Percentiles rank a stretch among this genome's conserved stretches.
Evolutionary conservation across 192 early-diverging fungal genomes (phyloP).

Genomic region (Paraglomus brasilianum): DNA sequence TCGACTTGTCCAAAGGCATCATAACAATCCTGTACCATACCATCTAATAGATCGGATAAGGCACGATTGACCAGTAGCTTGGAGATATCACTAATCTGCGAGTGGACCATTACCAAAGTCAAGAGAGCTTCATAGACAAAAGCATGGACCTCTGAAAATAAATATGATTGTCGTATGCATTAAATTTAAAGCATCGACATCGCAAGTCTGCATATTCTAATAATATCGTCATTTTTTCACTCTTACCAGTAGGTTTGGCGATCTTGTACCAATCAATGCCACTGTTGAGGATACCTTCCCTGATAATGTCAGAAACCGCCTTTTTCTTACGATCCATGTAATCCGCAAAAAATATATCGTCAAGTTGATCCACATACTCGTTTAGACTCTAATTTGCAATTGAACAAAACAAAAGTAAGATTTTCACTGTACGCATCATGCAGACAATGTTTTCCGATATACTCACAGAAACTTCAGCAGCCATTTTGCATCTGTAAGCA

Average conservation of each 20-base stretch:
- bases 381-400: slow-evolving; percentile 56
- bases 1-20: slow-evolving; percentile 77
- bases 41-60: slow-evolving; percentile 67
- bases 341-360: slow-evolving; percentile 80
- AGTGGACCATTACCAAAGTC: slow-evolving; percentile 84
- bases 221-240: neutral
- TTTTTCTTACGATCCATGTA: slow-evolving; percentile 79
- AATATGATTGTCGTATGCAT: neutral
- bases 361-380: slow-evolving; percentile 73
- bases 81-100: slow-evolving; percentile 83
- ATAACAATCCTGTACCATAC: slow-evolving; percentile 79
- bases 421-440: neutral
- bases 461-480: slow-evolving; percentile 57
- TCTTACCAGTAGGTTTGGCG: slow-evolving; percentile 67
- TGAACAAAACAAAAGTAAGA: neutral
- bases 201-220: neutral
- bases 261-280: slow-evolving; percentile 87
- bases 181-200: slow-evolving; percentile 1
- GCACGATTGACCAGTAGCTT: slow-evolving; percentile 76
- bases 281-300: slow-evolving; percentile 76
- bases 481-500: slow-evolving; percentile 61
- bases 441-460: neutral
- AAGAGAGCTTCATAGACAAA: slow-evolving; percentile 87
- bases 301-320: slow-evolving; percentile 68
- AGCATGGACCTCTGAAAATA: slow-evolving; percentile 74